These are phyloP conservation scores for Trifolium subterraneum DNA, from an alignment of 306 rosid species.

Conservation along the genomic window DNA sequence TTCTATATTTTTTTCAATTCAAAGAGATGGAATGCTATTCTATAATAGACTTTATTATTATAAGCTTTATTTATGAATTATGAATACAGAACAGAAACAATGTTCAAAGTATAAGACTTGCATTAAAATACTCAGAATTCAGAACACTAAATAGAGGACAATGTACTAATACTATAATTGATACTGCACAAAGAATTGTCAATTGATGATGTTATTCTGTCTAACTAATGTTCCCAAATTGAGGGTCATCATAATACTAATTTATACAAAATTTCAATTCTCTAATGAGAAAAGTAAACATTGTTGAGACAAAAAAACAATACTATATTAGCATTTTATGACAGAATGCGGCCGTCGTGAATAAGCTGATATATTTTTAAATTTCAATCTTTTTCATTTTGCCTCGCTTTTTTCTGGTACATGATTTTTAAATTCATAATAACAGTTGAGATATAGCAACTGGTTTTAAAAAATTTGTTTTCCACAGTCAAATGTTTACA, in stretches of 20 bases:
- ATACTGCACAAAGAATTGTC: neutral
- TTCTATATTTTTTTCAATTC: conserved; percentile 20
- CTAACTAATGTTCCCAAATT: conserved; percentile 14
- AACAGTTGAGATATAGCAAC: neutral
- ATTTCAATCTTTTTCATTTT: neutral
- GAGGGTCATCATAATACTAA: neutral
- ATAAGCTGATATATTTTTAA: neutral
- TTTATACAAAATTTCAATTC: neutral
- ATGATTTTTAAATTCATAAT: neutral
- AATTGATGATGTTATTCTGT: neutral
- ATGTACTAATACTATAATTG: neutral
- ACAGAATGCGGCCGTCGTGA: neutral
- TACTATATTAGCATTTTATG: no score
- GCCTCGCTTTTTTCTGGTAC: neutral
- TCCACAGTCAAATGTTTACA: conserved; percentile 12
- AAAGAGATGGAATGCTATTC: conserved; percentile 35
- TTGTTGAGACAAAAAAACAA: neutral
- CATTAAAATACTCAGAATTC: conserved; percentile 4
- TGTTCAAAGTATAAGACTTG: conserved; percentile 8
- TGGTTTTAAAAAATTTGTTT: conserved; percentile 13
- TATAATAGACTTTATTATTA: neutral
- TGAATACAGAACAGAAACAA: conserved; percentile 8
- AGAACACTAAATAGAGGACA: neutral
- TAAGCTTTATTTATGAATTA: neutral
- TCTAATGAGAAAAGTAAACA: neutral